phyloP scores from a whole-genome alignment of 352 stramenopile species.

The Phytophthora cajani region DNA sequence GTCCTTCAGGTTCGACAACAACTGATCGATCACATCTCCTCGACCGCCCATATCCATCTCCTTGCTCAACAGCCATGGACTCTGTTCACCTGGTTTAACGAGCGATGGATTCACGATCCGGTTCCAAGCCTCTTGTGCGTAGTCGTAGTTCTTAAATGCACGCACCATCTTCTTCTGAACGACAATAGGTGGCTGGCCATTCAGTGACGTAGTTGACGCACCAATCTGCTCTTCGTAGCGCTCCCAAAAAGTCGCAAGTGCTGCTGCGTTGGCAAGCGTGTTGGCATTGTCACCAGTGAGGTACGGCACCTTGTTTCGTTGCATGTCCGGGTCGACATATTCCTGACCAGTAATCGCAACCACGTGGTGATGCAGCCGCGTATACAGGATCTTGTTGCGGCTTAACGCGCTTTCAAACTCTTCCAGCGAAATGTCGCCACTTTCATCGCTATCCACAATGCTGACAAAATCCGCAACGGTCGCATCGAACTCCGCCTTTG shows the following conservation, averaged over 20 bases:
- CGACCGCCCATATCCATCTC: constrained; percentile 82
- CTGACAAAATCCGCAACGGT: constrained; percentile 77
- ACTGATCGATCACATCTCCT: constrained; percentile 77
- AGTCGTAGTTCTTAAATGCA: constrained; percentile 87
- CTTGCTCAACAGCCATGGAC: constrained; percentile 78
- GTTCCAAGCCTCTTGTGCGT: constrained; percentile 87
- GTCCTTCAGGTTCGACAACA: constrained; percentile 74
- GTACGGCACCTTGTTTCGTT: constrained; percentile 74
- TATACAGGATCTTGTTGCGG: constrained; percentile 75
- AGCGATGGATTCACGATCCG: constrained; percentile 81
- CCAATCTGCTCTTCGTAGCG: constrained; percentile 77
- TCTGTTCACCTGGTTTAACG: constrained; percentile 71
- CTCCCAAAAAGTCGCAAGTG: constrained; percentile 75
- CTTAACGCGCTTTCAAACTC: constrained; percentile 82
- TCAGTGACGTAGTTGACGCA: constrained; percentile 60
- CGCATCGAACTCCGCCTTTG: constrained; percentile 76
- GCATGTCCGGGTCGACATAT: constrained; percentile 71
- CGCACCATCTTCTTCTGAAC: constrained; percentile 91
- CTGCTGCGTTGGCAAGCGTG: constrained; percentile 62
- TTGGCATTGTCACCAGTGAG: constrained; percentile 44
- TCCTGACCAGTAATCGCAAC: constrained; percentile 80
- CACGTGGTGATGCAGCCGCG: constrained; percentile 62
- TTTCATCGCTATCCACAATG: constrained; percentile 83
- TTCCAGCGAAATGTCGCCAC: constrained; percentile 84
- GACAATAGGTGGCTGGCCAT: constrained; percentile 54